A percentile compares a stretch with the other conserved stretches of the same genome.
Evolutionary conservation across 805 yeast species (phyloP).

Genomic region (Suhomyces sp.): DNA sequence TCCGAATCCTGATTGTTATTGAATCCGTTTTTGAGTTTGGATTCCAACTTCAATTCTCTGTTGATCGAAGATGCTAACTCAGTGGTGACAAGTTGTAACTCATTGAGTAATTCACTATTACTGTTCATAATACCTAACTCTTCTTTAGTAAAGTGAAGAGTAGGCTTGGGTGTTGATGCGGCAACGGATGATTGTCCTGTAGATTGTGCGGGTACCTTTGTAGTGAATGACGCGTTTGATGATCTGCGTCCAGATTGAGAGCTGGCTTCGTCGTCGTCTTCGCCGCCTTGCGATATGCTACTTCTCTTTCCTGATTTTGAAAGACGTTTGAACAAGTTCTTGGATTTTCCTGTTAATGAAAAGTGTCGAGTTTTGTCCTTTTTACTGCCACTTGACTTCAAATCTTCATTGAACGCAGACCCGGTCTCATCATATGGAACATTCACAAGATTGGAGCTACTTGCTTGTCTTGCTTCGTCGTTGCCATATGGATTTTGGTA

Average conservation of each 20-base stretch:
- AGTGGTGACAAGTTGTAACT: conserved; percentile 63
- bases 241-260: neutral
- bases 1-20: neutral
- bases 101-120: conserved; percentile 56
- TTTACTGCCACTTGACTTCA: conserved; percentile 1
- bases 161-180: neutral
- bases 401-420: neutral
- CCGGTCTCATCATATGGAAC: neutral
- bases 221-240: neutral
- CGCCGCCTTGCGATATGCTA: neutral
- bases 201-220: neutral
- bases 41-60: conserved; percentile 63
- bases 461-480: neutral
- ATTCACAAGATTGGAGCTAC: conserved; percentile 2
- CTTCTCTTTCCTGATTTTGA: conserved; percentile 24
- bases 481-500: conserved; percentile 1
- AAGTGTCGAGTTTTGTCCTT: conserved; percentile 22
- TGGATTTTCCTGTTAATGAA: conserved; percentile 27
- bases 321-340: conserved; percentile 31
- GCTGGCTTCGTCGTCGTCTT: conserved; percentile 4
- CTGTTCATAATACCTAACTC: conserved; percentile 62
- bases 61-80: conserved; percentile 72
- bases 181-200: neutral
- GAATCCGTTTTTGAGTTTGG: conserved; percentile 25
- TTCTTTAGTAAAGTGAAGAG: conserved; percentile 45